Evolutionary conservation across 805 yeast genomes (phyloP).

Genomic region (Nakazawaea ernobii): DNA sequence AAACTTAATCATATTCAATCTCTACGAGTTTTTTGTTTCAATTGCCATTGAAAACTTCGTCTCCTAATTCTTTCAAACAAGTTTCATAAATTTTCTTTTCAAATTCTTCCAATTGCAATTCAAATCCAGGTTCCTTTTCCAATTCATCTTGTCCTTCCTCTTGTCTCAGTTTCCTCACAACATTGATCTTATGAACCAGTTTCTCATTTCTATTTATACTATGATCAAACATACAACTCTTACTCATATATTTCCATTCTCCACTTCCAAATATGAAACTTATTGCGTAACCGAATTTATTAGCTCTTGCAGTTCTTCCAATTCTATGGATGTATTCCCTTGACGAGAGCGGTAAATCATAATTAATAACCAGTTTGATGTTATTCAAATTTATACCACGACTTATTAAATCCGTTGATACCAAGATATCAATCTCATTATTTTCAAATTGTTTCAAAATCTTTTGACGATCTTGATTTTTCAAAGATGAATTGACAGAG

Average conservation of each 20-base stretch:
- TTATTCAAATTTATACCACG: conserved; percentile 84
- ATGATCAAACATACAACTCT: conserved; percentile 35
- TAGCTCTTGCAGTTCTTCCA: conserved; percentile 97
- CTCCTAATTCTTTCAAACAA: conserved; percentile 38
- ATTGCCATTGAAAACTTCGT: conserved; percentile 26
- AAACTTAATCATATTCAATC: not conserved
- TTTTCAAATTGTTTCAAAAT: conserved; percentile 54
- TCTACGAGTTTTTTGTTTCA: no score
- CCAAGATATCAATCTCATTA: conserved; percentile 48
- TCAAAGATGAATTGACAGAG: conserved; percentile 56
- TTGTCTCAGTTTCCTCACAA: conserved; percentile 15
- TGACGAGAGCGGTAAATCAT: conserved; percentile 82
- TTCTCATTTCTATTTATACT: conserved; percentile 47
- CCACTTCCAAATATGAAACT: conserved; percentile 72
- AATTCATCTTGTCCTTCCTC: conserved; percentile 1
- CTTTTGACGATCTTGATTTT: conserved; percentile 46
- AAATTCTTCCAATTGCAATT: conserved; percentile 26
- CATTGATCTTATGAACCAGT: conserved; percentile 26
- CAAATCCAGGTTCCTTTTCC: conserved; percentile 16
- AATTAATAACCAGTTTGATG: conserved; percentile 74
- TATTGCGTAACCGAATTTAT: conserved; percentile 67
- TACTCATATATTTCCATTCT: conserved; percentile 62
- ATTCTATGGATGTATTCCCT: conserved; percentile 94
- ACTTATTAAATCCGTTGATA: conserved; percentile 89
- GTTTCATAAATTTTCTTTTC: conserved; percentile 36